Percentiles rank a stretch among this genome's conserved stretches.
Conservation (phyloP, 2,329 filamentous ascomycete species). For the Exophiala oligosperma region DNA sequence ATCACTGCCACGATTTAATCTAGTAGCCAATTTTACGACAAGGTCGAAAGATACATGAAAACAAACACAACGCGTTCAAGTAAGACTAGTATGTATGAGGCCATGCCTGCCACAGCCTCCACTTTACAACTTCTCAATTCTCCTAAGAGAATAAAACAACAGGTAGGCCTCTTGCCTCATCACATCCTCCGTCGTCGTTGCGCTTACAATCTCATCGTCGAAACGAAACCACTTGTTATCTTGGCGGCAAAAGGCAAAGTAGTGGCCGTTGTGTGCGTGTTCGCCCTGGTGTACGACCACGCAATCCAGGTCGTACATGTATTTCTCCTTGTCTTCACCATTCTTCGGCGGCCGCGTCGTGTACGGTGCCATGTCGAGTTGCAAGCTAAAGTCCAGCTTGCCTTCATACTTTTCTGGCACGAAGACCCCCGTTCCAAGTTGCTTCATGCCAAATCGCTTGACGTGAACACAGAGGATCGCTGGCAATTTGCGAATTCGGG, state of each 20-base stretch:
- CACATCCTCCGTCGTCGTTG: conserved; percentile 81
- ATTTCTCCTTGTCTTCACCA: conserved; percentile 36
- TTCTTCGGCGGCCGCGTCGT: conserved; percentile 61
- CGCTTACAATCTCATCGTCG: conserved; percentile 88
- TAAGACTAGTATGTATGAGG: no score
- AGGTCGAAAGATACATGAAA: no score
- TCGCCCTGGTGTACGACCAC: conserved; percentile 86
- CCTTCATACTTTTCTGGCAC: conserved; percentile 76
- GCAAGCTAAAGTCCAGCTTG: conserved; percentile 78
- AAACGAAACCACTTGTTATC: conserved; percentile 81
- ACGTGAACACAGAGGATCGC: conserved; percentile 90
- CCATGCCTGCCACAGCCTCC: background rate
- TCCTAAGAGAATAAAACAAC: conserved; percentile 68
- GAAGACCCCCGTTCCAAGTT: conserved; percentile 12
- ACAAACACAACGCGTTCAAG: no score
- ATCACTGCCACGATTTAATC: no score
- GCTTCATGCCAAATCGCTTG: conserved; percentile 53
- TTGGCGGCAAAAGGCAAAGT: conserved; percentile 76
- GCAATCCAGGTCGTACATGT: conserved; percentile 82
- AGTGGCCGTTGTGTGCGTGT: conserved; percentile 79
- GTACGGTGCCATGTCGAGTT: conserved; percentile 88
- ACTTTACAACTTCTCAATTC: conserved; percentile 16
- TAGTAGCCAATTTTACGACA: no score
- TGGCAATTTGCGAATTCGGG: conserved; percentile 80
- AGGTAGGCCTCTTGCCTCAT: conserved; percentile 84